phyloP scores from a whole-genome alignment of 495 filamentous ascomycete genomes.

The Aspergillus leporis region DNA sequence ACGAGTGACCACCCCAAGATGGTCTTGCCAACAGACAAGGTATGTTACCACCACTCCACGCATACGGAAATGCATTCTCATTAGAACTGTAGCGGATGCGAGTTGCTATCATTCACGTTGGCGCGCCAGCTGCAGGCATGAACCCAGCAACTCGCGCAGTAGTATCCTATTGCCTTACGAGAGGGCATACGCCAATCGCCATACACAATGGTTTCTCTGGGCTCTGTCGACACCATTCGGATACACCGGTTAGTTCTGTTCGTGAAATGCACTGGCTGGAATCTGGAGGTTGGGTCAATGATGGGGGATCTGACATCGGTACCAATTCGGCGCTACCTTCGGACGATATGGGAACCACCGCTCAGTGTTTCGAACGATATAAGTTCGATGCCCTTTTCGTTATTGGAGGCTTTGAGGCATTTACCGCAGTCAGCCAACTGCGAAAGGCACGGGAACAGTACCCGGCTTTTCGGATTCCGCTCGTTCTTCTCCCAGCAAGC shows the following conservation, averaged over 20 bases:
- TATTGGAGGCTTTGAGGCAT: slow-evolving; percentile 93
- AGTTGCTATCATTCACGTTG: slow-evolving; percentile 92
- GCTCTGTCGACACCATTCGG: slow-evolving; percentile 81
- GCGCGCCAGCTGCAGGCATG: slow-evolving; percentile 93
- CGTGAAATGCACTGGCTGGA: slow-evolving; percentile 84
- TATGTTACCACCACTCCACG: slow-evolving; percentile 25
- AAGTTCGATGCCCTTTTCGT: slow-evolving; percentile 86
- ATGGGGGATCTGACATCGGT: slow-evolving; percentile 93
- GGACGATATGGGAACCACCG: slow-evolving; percentile 76
- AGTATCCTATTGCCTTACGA: slow-evolving; percentile 87
- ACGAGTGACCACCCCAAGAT: slow-evolving; percentile 59
- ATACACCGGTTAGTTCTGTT: slow-evolving; percentile 76
- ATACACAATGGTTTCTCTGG: slow-evolving; percentile 98
- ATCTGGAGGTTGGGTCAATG: slow-evolving; percentile 88
- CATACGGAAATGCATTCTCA: slow-evolving; percentile 1
- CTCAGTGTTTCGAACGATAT: slow-evolving; percentile 78
- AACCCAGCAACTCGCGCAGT: slow-evolving; percentile 92
- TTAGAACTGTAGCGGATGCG: slow-evolving; percentile 66
- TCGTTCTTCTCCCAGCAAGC: slow-evolving; percentile 87
- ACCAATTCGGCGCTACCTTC: slow-evolving; percentile 87
- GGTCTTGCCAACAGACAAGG: slow-evolving; percentile 68
- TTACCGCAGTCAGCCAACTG: slow-evolving; percentile 82
- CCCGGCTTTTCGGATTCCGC: slow-evolving; percentile 83
- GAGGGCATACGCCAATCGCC: slow-evolving; percentile 84
- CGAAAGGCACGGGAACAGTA: slow-evolving; percentile 73